These are phyloP conservation scores for Termitomyces titanicus DNA, from an alignment of 768 basidiomycete genomes.

Conservation along the genomic window DNA sequence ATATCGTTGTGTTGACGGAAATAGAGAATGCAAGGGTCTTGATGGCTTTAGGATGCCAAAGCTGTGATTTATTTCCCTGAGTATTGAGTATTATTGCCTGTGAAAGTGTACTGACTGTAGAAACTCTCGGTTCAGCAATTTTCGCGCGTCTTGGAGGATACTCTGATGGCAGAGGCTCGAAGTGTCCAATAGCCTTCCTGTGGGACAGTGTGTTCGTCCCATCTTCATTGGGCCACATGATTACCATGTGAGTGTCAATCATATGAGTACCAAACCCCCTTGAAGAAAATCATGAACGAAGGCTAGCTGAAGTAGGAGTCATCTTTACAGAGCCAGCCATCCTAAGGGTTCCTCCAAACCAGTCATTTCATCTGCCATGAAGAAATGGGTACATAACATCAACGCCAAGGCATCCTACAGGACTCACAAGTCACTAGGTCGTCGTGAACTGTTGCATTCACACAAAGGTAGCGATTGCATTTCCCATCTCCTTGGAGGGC, in stretches of 20 bases:
- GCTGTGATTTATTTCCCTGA: neutral
- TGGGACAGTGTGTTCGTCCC: conserved; percentile 58
- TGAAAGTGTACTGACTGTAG: conserved; percentile 24
- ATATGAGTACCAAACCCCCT: conserved; percentile 51
- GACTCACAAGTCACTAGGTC: conserved; percentile 45
- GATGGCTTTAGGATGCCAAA: conserved; percentile 29
- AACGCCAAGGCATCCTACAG: neutral
- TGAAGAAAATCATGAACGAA: conserved; percentile 8
- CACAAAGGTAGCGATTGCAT: conserved; percentile 42
- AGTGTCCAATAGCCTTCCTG: conserved; percentile 42
- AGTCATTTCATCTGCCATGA: conserved; percentile 40
- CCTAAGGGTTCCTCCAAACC: conserved; percentile 36
- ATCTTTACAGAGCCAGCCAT: conserved; percentile 51
- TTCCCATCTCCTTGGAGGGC: conserved; percentile 41
- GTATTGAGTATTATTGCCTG: neutral
- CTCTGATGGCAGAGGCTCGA: conserved; percentile 40
- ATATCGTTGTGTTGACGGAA: conserved; percentile 32
- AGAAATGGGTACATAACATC: neutral
- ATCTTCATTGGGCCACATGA: conserved; percentile 48
- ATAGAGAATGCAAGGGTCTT: conserved; percentile 41
- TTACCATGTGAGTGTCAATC: conserved; percentile 52
- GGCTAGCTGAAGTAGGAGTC: neutral
- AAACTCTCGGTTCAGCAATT: conserved; percentile 28
- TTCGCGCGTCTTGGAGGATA: conserved; percentile 45
- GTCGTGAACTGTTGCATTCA: conserved; percentile 41